Base-by-base conservation (phyloP, 192 early-diverging fungal species). In the Gryganskiella cystojenkinii region DNA sequence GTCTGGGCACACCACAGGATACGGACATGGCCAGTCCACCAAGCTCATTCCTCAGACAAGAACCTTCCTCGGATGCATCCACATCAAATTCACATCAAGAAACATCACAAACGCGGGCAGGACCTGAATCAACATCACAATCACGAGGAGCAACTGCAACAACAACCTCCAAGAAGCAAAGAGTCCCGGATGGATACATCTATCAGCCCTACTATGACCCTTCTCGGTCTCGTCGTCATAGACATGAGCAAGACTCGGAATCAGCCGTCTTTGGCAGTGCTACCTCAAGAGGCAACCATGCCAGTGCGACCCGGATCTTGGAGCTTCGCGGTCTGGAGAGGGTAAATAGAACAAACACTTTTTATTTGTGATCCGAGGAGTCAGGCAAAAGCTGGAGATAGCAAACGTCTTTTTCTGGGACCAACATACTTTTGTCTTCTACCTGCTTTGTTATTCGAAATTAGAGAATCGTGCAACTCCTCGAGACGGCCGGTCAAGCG, bases 381-480 rank as follows among this genome's bases (percentile, higher is more conserved):
- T 19, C 27, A 51, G 61, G 19, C 0, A 30, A 4, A 35, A 51
- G 35, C 7, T 14, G 2, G 3, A 50, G 4, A 52, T 20, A 13
- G 11, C 19, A 4, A 45, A 17, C 4, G 17, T 58, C n/a, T 58
- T 9, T 20, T 58, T 40, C n/a, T n/a, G n/a, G 13, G 37, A 40
- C 37, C 13, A 9, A 40, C 37, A 40, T 22, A 15, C 6, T 45
- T 55, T 31, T 22, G 3, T 53, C 9, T 37, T 55, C 28, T 0
- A 42, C 17, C 31, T 28, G 13, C 56, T 50, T 13, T 54, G 1
- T 22, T 14, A 17, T 50, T 43, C 56, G 45, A 28, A 35, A 56
- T 60, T 45, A 82, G 81, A 61, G 74, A 63, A 82, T 82, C 19
- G 52, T 82, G 15, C 74, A 82, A 24, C 60, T 82, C 0, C 49